phyloP scores from a whole-genome alignment of 2,329 filamentous ascomycete genomes.

The Aspergillus cejpii region DNA sequence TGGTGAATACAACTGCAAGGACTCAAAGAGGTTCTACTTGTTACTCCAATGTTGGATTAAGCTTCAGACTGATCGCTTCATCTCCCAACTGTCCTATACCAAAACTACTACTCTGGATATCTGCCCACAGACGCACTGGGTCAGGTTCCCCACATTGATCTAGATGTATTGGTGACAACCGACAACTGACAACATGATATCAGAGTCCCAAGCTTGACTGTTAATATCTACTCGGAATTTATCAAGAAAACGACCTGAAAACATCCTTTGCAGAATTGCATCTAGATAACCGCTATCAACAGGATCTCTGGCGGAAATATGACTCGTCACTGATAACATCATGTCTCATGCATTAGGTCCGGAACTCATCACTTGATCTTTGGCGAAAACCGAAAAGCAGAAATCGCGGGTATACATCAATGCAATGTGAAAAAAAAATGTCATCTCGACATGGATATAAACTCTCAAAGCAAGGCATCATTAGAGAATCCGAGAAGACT shows the following conservation, averaged over 20 bases:
- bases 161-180: neutral
- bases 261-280: too few species aligned
- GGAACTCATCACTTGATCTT: conserved; percentile 17
- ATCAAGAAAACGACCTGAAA: too few species aligned
- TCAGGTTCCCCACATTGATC: neutral
- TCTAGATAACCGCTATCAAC: neutral
- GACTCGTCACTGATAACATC: conserved; percentile 18
- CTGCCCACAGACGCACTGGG: too few species aligned
- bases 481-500: conserved; percentile 11
- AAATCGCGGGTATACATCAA: conserved; percentile 14
- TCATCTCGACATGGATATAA: conserved; percentile 14
- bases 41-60: too few species aligned
- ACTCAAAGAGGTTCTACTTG: too few species aligned
- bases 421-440: conserved; percentile 13
- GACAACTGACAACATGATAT: neutral
- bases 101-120: too few species aligned
- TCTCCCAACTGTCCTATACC: too few species aligned
- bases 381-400: conserved; percentile 10
- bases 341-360: conserved; percentile 21
- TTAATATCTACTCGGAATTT: neutral
- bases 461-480: conserved; percentile 14
- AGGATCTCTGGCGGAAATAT: conserved; percentile 1
- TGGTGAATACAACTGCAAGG: too few species aligned
- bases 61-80: too few species aligned
- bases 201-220: neutral